These are phyloP conservation scores for Paulownia fortunei DNA, from an alignment of 257 asterid species.

Conservation along the genomic window DNA sequence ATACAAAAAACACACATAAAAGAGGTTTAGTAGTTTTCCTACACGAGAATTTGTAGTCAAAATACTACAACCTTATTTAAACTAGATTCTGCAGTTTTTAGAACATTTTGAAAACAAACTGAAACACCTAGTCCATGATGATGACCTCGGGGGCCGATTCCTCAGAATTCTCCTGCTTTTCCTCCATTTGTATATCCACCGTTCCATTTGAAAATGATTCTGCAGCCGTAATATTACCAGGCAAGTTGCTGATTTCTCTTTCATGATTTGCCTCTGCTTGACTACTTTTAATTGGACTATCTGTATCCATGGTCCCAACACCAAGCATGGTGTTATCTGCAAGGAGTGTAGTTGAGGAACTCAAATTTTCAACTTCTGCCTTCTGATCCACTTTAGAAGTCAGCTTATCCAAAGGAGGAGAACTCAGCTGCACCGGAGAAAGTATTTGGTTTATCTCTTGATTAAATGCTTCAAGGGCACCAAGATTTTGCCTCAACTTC, in stretches of 20 bases:
- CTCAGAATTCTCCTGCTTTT: background rate
- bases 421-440: conserved; percentile 40
- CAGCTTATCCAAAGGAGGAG: conserved; percentile 17
- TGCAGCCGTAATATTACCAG: background rate
- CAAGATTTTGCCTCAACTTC: conserved; percentile 50
- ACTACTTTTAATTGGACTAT: background rate
- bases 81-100: conserved; percentile 10
- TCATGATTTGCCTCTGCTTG: conserved; percentile 19
- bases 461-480: conserved; percentile 47
- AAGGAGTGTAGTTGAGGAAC: conserved; percentile 26
- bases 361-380: conserved; percentile 29
- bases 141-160: background rate
- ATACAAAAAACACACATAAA: background rate
- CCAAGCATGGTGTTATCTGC: conserved; percentile 27
- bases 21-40: background rate
- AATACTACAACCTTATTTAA: background rate
- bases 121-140: background rate
- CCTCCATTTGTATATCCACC: conserved; percentile 31
- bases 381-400: conserved; percentile 32
- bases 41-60: background rate
- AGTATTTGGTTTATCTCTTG: conserved; percentile 60
- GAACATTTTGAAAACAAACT: conserved; percentile 9
- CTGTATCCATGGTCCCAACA: conserved; percentile 39
- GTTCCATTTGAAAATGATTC: conserved; percentile 22
- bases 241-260: conserved; percentile 9